Percentiles rank a stretch among this genome's conserved stretches.
Evolutionary conservation across 1,284 basidiomycete species (phyloP).

Genomic region (Xerocomus nothofagi): DNA sequence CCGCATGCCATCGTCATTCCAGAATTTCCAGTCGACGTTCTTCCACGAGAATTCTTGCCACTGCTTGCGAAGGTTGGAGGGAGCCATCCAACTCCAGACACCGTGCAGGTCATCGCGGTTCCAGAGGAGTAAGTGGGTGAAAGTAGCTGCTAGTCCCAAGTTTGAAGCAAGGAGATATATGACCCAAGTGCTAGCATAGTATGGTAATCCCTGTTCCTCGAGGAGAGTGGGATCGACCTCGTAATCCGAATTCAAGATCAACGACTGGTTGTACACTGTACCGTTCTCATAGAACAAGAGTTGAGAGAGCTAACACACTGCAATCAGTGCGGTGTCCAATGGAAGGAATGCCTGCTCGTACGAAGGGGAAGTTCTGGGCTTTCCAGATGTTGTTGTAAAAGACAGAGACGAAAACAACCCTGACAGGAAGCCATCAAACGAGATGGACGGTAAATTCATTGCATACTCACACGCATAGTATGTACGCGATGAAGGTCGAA

Average conservation of each 20-base stretch:
- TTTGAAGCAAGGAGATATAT: conserved; percentile 34
- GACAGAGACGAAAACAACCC: conserved; percentile 43
- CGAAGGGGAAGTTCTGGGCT: conserved; percentile 50
- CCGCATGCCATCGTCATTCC: conserved; percentile 43
- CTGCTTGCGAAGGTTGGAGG: conserved; percentile 24
- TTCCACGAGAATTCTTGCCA: conserved; percentile 28
- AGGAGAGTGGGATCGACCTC: conserved; percentile 47
- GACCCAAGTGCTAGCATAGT: conserved; percentile 41
- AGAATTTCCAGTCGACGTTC: conserved; percentile 45
- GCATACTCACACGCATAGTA: conserved; percentile 44
- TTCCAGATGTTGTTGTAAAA: conserved; percentile 51
- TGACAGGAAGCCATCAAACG: conserved; percentile 19
- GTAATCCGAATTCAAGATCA: conserved; percentile 49
- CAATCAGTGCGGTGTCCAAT: neutral
- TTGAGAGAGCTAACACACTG: conserved; percentile 43
- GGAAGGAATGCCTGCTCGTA: conserved; percentile 12
- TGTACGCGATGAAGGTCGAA: conserved; percentile 43
- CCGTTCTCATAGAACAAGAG: conserved; percentile 53
- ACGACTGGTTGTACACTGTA: conserved; percentile 44
- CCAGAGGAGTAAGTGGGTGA: conserved; percentile 55
- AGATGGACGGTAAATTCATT: neutral
- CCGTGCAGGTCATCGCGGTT: conserved; percentile 43
- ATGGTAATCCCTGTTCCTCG: conserved; percentile 43
- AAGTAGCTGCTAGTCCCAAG: conserved; percentile 45
- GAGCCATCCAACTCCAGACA: conserved; percentile 46